These are phyloP conservation scores for Coemansia sp. DNA, from an alignment of 192 early-diverging fungal genomes.

Conservation along the genomic window DNA sequence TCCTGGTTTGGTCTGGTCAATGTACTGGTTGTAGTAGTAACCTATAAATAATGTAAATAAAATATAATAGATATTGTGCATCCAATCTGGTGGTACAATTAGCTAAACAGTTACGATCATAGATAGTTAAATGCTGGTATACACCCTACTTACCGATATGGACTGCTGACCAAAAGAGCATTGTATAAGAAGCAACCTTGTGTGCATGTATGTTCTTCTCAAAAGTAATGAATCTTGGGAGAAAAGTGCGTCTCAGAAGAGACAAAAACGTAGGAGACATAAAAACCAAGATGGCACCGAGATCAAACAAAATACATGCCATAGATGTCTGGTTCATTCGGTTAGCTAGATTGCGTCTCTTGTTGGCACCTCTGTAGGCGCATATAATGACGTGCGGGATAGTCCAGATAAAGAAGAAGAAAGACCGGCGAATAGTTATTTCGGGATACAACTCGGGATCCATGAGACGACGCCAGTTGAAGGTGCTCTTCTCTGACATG, in stretches of 20 bases:
- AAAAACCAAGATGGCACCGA: conserved; percentile 74
- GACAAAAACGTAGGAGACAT: conserved; percentile 75
- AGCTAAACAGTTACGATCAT: too few relatives aligned
- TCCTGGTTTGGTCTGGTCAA: conserved; percentile 12
- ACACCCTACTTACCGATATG: conserved; percentile 50
- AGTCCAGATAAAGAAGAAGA: conserved; percentile 40
- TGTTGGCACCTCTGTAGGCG: conserved; percentile 11
- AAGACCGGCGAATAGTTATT: conserved; percentile 30
- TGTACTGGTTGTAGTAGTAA: conserved; percentile 29
- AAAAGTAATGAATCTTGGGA: conserved; percentile 61
- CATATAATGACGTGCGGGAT: conserved; percentile 37
- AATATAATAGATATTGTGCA: too few relatives aligned
- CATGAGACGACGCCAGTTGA: conserved; percentile 10
- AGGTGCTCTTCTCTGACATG: neutral
- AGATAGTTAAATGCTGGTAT: neutral
- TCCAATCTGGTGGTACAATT: too few relatives aligned
- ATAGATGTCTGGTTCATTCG: conserved; percentile 25
- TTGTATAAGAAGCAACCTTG: conserved; percentile 67
- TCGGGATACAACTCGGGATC: conserved; percentile 35
- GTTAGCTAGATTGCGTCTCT: conserved; percentile 9
- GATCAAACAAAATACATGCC: conserved; percentile 45
- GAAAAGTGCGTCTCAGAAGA: conserved; percentile 56
- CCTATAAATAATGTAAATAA: conserved; percentile 14
- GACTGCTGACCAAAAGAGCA: conserved; percentile 60
- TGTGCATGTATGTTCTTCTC: conserved; percentile 76